Percentiles rank a stretch among this genome's conserved stretches.
Evolutionary conservation across 2,329 filamentous ascomycete species (phyloP).

Genomic region (Madurella mycetomatis): DNA sequence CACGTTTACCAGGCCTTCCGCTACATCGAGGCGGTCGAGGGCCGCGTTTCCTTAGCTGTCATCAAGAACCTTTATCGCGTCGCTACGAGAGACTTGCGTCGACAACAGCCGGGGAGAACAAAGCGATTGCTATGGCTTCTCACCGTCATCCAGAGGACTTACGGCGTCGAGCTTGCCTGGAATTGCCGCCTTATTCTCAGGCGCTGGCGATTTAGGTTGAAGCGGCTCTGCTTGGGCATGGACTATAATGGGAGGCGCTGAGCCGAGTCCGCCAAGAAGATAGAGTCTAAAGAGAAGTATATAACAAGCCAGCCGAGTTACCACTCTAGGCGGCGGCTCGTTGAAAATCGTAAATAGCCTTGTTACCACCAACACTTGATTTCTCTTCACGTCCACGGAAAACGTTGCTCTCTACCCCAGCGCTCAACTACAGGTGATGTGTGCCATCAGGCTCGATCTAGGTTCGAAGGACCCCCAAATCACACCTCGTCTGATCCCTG

Average conservation of each 20-base stretch:
- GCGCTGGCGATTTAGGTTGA: conserved; percentile 25
- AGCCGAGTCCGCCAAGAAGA: background rate
- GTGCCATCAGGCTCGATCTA: background rate
- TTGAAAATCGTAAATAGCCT: background rate
- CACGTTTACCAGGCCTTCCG: conserved; percentile 32
- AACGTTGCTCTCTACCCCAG: background rate
- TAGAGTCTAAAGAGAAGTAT: background rate
- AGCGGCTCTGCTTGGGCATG: conserved; percentile 4
- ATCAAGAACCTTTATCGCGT: conserved; percentile 32
- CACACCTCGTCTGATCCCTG: background rate
- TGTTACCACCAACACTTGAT: background rate
- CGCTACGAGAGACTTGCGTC: conserved; percentile 34
- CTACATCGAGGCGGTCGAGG: conserved; percentile 27
- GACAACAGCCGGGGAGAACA: conserved; percentile 32
- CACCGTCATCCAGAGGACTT: conserved; percentile 28
- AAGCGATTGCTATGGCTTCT: conserved; percentile 36
- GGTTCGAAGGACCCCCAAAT: background rate
- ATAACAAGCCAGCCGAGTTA: background rate
- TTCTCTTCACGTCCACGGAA: background rate
- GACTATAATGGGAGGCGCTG: background rate
- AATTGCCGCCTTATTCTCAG: conserved; percentile 22
- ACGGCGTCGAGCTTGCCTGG: conserved; percentile 22
- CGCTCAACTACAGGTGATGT: background rate
- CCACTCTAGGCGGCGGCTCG: background rate
- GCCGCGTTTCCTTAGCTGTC: conserved; percentile 23